Base-by-base conservation (phyloP, 139 green algal genomes). In the Coccomyxa sp. region DNA sequence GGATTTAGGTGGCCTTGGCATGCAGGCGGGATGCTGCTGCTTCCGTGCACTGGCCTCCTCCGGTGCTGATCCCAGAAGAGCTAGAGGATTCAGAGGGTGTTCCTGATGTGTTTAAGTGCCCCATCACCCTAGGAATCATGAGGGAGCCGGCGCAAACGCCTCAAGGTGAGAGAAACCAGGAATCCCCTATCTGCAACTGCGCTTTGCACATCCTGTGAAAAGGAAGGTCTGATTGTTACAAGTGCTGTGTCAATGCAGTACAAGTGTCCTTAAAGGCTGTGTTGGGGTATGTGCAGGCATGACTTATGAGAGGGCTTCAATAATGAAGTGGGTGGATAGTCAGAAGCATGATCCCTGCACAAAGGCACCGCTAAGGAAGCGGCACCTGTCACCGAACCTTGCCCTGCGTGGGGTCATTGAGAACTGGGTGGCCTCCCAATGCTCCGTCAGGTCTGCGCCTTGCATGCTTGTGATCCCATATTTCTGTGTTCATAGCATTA, bases 301-400 rank as follows among this genome's bases (percentile, higher is more conserved):
- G 27, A 92, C 86, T 1, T 88, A 88, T 75, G 85, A 89, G 63
- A 85, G 83, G 12, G 45, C 78, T 30, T 83, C 85, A 38, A 88
- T 89, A 82, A 71, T 88, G 78, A 81, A 84, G 45, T 92, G 89
- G 89, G 84, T 92, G 60, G 60, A 85, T 10, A 45, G 80, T 13
- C 87, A 87, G 27, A 78, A 85, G 13, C 79, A 85, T 45, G 89
- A 92, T 82, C 89, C 89, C 58, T 85, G 87, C 27, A 90, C 82
- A 0, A 79, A 86, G 57, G 38, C 74, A 67, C 79, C 84, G 27
- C 83, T 89, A n/a, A 84, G 88, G 76, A 66, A 82, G 0, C 89
- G 88, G 63, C 89, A 88, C 71, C 87, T 92, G 25, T 82, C 85
- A 25, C 89, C 89, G 28, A 92, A 92, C 87, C 82, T 92, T 32